Evolutionary conservation across 495 filamentous ascomycete genomes (phyloP), one percentile per base, ranked within the genome.

Genomic region (Sabuloglossum arenarium): DNA sequence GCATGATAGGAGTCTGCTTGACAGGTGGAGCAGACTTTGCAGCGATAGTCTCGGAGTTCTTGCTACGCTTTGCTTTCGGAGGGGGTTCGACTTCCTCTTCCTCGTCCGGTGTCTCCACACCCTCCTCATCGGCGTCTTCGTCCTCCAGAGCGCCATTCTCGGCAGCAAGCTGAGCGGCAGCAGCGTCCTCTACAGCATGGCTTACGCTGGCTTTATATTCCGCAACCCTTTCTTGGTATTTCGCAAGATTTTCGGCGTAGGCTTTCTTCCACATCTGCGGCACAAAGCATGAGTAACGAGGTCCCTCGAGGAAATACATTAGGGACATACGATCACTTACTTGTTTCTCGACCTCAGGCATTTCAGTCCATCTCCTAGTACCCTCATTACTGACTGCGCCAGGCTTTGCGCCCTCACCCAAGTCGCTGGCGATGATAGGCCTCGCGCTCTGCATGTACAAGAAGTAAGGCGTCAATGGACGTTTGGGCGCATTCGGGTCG

Each of bases 401-500:
- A 59, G 87, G 85, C 56, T 78, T 79, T 2, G 79, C 77, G 34
- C 77, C 71, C 1, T 74, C 63, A 12, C 83, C 86, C 21, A 97
- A 73, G 57, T 95, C 88, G 8, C 70, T 73, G 25, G 80, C 80
- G 59, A 97, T 88, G 63, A 78, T 77, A 21, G 75, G 68, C 28
- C 91, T 84, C 46, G 86, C 88, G 32, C 79, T 79, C 62, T 91
- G 80, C 73, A 91, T 86, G 71, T 85, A 97, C 32, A 96, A 71
- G 73, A 98, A 94, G 70, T 88, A 96, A 0, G 91, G 88, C 19
- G 91, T 96, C 59, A 95, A 66, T 23, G 91, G 87, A 19, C 88
- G 79, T 76, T 95, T 95, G 53, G 91, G 91, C 12, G 88, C 87
- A 65, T 94, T 93, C 57, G 90, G 90, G 66, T 98, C 93, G 60